Conservation (phyloP, 768 basidiomycete species). For the Suillus spraguei region DNA sequence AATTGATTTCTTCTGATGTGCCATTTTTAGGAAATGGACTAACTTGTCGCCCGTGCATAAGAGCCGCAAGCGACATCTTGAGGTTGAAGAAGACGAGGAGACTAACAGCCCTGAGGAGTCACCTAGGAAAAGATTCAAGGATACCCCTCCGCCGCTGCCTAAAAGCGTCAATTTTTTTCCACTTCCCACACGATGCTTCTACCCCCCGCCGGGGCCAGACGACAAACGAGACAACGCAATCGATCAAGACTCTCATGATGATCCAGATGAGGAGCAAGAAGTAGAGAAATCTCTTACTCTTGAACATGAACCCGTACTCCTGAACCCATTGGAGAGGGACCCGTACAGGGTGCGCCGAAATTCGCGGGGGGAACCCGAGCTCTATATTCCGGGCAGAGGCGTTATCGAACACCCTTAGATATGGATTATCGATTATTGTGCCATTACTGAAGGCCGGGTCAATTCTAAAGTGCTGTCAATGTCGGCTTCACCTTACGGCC, state of each 20-base stretch:
- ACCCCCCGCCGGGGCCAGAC: neutral
- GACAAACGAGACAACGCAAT: neutral
- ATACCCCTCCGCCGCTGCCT: neutral
- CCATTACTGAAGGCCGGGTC: neutral
- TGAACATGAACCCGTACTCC: neutral
- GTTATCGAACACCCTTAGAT: neutral
- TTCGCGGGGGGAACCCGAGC: neutral
- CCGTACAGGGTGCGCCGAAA: constrained; percentile 3
- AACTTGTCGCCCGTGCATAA: no score
- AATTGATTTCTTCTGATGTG: neutral
- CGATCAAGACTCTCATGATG: neutral
- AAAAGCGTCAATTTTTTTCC: neutral
- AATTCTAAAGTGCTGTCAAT: no score
- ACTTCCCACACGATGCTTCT: neutral
- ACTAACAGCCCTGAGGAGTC: neutral
- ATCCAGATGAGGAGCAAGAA: constrained; percentile 3
- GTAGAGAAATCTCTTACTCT: constrained; percentile 4
- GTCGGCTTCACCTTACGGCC: no score
- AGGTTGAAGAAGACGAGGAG: neutral
- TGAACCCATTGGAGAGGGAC: neutral
- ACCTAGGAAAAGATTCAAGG: constrained; percentile 1
- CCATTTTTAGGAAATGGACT: neutral
- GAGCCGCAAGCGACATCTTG: neutral
- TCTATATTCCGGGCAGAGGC: neutral
- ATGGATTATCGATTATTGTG: neutral